Base-by-base conservation (phyloP, 805 yeast species). In the Starmerella kuoi region DNA sequence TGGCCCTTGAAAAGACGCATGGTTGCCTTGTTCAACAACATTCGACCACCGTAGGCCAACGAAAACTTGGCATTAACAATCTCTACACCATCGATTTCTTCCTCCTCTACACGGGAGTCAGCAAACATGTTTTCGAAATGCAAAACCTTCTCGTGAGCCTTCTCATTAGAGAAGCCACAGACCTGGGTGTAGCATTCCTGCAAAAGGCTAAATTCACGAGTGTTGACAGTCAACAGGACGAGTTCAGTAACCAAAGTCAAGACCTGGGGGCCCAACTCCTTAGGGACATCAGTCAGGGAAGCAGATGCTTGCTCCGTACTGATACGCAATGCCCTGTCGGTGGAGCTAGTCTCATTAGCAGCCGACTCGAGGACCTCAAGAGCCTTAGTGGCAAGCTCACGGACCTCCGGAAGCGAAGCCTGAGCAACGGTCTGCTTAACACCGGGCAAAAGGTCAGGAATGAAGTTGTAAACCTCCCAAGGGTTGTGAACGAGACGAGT, bases 61-160 rank as follows among this genome's bases (percentile, higher is more conserved):
- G 97, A 91, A 64, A 88, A 88, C 58, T 83, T 91, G 27, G 96
- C 79, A 61, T 91, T 86, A 50, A 87, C 96, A 57, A 91, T 80
- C 59, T 81, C 94, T 48, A 86, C 66, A 46, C 94, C 96, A 35
- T 85, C 95, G 31, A 77, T 82, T 18, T 68, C 72, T 46, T 74
- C 74, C 33, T 72, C 79, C 39, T 68, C 73, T 31, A 67, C 70
- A 19, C 76, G 72, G 11, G 60, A 49, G 35, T 57, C 64, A 21
- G 56, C 55, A 30, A 49, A 71, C 67, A 66, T 51, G 31, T 46
- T 36, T 45, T 55, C 55, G 49, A 58, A 59, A 37, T 72, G 45
- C 38, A 41, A 38, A 27, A 47, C 50, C 31, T 53, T 55, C 14
- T 59, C 54, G 14, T 48, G 42, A 28, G 65, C 65, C 43, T 59